Percentiles rank a stretch among this genome's conserved stretches.
Evolutionary conservation across 768 basidiomycete genomes (phyloP).

Genomic region (Auricularia cornea): DNA sequence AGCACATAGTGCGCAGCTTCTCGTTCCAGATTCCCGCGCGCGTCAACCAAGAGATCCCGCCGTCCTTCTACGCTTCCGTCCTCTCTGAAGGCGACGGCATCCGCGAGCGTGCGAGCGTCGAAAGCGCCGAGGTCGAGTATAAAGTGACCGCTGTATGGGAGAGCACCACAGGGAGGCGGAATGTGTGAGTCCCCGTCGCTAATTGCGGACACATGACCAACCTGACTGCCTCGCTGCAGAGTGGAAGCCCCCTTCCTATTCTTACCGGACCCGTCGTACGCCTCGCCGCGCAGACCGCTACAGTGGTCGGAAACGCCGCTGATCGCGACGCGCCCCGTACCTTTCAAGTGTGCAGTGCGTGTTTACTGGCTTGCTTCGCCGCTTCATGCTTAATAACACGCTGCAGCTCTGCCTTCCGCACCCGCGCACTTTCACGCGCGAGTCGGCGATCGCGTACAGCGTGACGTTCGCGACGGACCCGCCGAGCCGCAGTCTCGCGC

Average conservation of each 20-base stretch:
- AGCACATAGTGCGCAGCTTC: not conserved
- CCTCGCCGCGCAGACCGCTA: not conserved
- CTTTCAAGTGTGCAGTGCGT: not conserved
- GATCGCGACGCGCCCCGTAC: not conserved
- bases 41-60: not conserved
- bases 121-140: slow-evolving; percentile 1
- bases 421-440: not conserved
- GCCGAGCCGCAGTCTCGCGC: not conserved
- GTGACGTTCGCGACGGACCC: not conserved
- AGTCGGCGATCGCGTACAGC: not conserved
- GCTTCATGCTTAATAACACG: not conserved
- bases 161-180: not conserved
- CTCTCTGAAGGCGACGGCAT: not conserved
- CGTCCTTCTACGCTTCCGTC: not conserved
- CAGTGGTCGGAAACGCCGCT: slow-evolving; percentile 1
- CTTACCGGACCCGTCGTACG: not conserved
- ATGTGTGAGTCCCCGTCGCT: not conserved
- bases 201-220: not conserved
- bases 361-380: no score
- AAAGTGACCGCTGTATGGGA: not conserved
- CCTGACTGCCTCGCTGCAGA: not conserved
- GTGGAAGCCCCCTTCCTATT: not conserved
- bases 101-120: not conserved
- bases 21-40: not conserved
- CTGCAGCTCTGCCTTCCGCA: not conserved